Evolutionary conservation across 768 basidiomycete genomes (phyloP), one percentile per base, ranked within the genome.

Genomic region (Termitomyces titanicus): DNA sequence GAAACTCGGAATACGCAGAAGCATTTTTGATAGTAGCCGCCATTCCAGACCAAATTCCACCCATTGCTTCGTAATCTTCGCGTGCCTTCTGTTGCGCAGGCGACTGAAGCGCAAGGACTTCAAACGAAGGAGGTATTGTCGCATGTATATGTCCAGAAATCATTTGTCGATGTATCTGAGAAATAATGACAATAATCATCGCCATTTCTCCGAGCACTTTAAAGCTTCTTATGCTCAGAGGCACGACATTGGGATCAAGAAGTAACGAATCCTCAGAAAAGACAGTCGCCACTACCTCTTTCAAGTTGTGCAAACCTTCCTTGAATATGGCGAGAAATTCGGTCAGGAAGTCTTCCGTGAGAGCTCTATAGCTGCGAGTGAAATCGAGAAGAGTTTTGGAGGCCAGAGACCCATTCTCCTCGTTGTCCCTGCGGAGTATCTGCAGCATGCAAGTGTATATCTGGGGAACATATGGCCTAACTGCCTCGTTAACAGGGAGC

Each of bases 121-220:
- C 85, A 58, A 96, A 89, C 12, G 90, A 87, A n/a, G 90, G 79
- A 10, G 82, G 76, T 35, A 93, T 79, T 7, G 88, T 89, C 15
- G 82, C 77, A 63, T 85, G 80, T 56, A 96, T 80, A 15, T 84
- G 77, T 2, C 85, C 75, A 13, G 79, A 73, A 48, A 92, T 85
- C 57, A 89, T 69, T 8, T 76, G 72, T 42, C 86, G 81, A 61
- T 92, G 88, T 37, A 83, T 81, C 70, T 98, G 96, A 57, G 89
- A 87, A 71, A 97, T 89, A 25, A 94, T 84, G 27, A 94, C 90
- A 66, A 96, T 85, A 12, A 92, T 86, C 76, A 95, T 88, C 5
- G 91, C 91, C 79, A 96, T 89, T 73, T 99, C 97, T 13, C 91
- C 87, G 11, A 98, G 75, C 10, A 97, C 89, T 70, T 97, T 98